Conservation (phyloP, 148 eudicot genomes). For the Camellia sinensis region DNA sequence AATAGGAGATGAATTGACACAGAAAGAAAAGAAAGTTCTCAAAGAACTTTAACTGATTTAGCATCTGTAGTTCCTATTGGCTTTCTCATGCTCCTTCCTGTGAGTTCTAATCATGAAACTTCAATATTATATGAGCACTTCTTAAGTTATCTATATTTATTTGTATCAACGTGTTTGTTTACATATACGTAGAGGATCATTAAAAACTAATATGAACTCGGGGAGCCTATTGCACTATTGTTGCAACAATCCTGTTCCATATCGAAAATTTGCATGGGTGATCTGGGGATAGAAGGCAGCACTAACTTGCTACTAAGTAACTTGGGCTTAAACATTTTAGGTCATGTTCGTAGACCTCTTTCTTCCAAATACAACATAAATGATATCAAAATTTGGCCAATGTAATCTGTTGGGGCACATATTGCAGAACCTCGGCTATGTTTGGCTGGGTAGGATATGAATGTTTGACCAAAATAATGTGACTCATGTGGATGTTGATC, state of each 20-base stretch:
- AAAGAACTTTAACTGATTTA: constrained; percentile 79
- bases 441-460: background rate
- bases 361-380: too few species aligned
- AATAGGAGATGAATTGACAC: constrained; percentile 81
- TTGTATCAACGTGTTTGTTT: background rate
- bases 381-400: too few species aligned
- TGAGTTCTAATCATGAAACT: constrained; percentile 40
- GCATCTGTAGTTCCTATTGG: constrained; percentile 97
- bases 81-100: constrained; percentile 98
- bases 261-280: too few species aligned
- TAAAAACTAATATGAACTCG: background rate
- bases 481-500: background rate
- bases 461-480: background rate
- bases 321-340: too few species aligned
- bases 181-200: background rate
- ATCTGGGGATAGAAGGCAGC: too few species aligned
- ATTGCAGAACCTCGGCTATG: background rate
- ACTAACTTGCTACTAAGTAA: too few species aligned
- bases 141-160: background rate
- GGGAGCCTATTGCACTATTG: background rate
- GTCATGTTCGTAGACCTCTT: too few species aligned
- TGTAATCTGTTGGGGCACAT: too few species aligned
- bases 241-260: too few species aligned
- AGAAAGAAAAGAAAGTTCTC: constrained; percentile 84
- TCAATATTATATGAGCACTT: background rate